Conservation (phyloP, 148 eudicot genomes). For the Linanthus parryae region DNA sequence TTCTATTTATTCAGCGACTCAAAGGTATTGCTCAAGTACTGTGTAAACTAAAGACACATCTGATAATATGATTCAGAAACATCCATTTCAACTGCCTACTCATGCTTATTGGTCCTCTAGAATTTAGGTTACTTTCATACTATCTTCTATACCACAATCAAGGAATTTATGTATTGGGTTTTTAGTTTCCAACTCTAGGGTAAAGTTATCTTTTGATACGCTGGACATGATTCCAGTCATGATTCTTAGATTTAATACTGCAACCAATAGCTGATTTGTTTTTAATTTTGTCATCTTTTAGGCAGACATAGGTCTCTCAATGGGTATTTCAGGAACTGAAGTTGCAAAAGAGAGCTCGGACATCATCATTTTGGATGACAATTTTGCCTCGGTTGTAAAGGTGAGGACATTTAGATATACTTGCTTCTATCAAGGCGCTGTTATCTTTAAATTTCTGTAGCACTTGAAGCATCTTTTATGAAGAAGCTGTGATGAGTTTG, state of each 20-base stretch:
- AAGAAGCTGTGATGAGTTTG: too few relatives aligned
- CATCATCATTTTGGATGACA: conserved; percentile 88
- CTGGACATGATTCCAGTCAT: too few relatives aligned
- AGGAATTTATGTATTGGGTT: not conserved
- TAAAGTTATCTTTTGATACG: too few relatives aligned
- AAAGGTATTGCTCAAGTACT: too few relatives aligned
- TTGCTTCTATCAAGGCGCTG: too few relatives aligned
- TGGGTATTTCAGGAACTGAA: conserved; percentile 97
- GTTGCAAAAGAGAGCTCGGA: conserved; percentile 98
- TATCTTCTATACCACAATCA: not conserved
- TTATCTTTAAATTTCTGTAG: too few relatives aligned
- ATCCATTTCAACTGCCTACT: not conserved
- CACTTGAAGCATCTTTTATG: too few relatives aligned
- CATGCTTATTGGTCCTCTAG: not conserved
- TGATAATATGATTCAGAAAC: too few relatives aligned
- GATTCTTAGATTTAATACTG: too few relatives aligned
- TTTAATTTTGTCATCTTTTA: conserved; percentile 20
- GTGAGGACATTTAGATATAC: conserved; percentile 36
- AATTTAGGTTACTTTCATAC: not conserved
- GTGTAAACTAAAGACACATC: too few relatives aligned
- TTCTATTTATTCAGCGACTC: too few relatives aligned
- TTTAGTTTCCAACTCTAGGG: not conserved
- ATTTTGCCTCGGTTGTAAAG: conserved; percentile 92
- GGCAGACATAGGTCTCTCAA: conserved; percentile 97
- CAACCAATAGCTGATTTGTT: too few relatives aligned